Base-by-base conservation (phyloP, 2,329 filamentous ascomycete genomes). In the Coniochaeta prunicola region DNA sequence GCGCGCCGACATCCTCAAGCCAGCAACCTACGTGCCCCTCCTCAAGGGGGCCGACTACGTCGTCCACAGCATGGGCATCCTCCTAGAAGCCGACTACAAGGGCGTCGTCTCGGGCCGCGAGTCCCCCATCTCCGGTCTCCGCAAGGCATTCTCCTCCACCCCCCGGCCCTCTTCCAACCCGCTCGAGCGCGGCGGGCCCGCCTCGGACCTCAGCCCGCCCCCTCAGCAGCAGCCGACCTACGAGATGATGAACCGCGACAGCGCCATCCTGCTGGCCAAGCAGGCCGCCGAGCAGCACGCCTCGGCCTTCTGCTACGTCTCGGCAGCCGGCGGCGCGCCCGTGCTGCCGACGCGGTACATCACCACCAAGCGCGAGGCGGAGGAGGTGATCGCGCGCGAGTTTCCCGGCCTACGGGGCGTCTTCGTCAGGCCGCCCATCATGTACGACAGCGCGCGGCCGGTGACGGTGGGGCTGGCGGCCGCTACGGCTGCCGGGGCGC, bases 1-100 rank as follows among this genome's bases (percentile, higher is more conserved):
- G 65, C 87, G 87, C 64, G 93, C 88, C 67, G 91, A 97, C 74
- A 88, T 97, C 65, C 84, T 99, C 62, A 84, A 88, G 61, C 93
- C 94, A 0, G 77, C 83, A 0, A 89, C 89, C 19, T 99, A 97
- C 76, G 84, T 83, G 9, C 77, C 87, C 0, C 83, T 93, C 54
- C 84, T 99, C 62, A 82, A 85, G 64, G 85, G 83, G 59, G 90
- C 92, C 61, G 85, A 91, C 71, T 92, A 87, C 59, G 92, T 97
- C 28, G 88, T 99, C 53, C 94, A 99, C 79, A 91, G 83, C 68
- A 92, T 97, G 88, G 94, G 94, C 10, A 97, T 99, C 67, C 81
- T 99, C 19, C 84, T 99, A 10, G 94, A 99, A 77, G 92, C 92
- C 56, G 94, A 99, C 78, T 99, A 99, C 84, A 99, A 99, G 76